Conservation (phyloP, 805 yeast genomes). For the Isabelozyma gotoi region DNA sequence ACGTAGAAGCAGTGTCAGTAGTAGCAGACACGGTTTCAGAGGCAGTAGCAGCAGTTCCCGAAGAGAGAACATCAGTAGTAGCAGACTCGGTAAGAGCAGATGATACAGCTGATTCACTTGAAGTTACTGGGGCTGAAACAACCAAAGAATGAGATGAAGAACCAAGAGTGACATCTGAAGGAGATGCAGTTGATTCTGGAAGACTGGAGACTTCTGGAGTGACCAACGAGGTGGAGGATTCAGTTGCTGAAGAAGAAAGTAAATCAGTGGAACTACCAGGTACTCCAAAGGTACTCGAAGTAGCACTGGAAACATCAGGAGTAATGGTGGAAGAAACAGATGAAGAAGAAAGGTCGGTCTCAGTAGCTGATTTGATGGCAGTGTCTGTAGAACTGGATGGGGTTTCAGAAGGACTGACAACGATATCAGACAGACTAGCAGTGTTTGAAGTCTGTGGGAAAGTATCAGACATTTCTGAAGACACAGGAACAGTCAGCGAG, state of each 20-base stretch:
- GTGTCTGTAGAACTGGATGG: constrained; percentile 1
- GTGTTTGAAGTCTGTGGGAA: constrained; percentile 1
- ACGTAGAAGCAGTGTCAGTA: constrained; percentile 2
- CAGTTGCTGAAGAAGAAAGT: constrained; percentile 3
- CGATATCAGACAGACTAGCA: background rate
- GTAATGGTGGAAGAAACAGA: background rate
- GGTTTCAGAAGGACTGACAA: background rate
- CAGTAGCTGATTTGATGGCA: constrained; percentile 4
- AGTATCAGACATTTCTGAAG: background rate
- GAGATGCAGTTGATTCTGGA: constrained; percentile 3
- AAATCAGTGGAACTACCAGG: background rate
- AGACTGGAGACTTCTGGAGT: constrained; percentile 1
- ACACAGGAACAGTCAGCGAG: background rate
- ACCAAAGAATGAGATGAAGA: constrained; percentile 1
- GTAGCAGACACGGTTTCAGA: background rate
- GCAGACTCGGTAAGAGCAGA: constrained; percentile 5
- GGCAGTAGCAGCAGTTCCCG: background rate
- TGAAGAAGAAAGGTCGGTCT: background rate
- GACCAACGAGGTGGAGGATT: constrained; percentile 5
- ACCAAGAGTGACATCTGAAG: constrained; percentile 3
- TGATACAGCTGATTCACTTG: constrained; percentile 3
- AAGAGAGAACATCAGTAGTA: background rate
- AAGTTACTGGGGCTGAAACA: constrained; percentile 1
- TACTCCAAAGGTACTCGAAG: constrained; percentile 1
- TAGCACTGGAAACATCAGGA: background rate